Evolutionary conservation across 202 grass and related monocot species (phyloP), one percentile per base, ranked within the genome.

Genomic region (Sporobolus alterniflorus): DNA sequence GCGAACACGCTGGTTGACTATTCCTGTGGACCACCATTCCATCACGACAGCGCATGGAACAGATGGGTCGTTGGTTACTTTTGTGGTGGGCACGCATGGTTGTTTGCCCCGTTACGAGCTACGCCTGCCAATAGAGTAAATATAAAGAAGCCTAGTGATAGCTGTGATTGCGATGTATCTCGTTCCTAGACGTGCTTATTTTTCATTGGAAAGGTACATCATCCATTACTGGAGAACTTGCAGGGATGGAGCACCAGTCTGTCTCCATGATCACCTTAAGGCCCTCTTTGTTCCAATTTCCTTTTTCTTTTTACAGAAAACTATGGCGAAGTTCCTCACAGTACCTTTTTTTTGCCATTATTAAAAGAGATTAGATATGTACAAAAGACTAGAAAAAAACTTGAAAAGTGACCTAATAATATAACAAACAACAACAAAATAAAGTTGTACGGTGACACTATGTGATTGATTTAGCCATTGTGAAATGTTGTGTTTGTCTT

Each of bases 121-220:
- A 50, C 47, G 68, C 55, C 16, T 77, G 54, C 73, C 73, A 26
- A 67, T 59, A 46, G 17, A 39, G 64, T 80, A 33, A 69, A 25
- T 24, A 46, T 46, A 22, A 25, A 42, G 66, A 16, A 21, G 39
- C 11, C 11, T 0, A 13, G 12, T 62, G 28, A 63, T 33, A 17
- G 18, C 60, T 33, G 57, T 16, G 60, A 32, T 17, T 64, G 32
- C 32, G 9, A 11, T 65, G 17, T 64, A 6, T 36, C 18, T 65
- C 3, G 16, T 36, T 65, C 31, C 0, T 56, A 29, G 7, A 20
- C 33, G 17, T 36, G 68, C 67, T 48, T 24, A 62, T 71, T 71
- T 13, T 6, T 7, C 15, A 3, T 12, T 36, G 31, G 60, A 43
- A 54, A 24, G 9, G 5, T 40, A 13, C 51, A 51, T n/a, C 14